Evolutionary conservation across 2,329 filamentous ascomycete genomes (phyloP).

Genomic region (Escovopsis sp.): DNA sequence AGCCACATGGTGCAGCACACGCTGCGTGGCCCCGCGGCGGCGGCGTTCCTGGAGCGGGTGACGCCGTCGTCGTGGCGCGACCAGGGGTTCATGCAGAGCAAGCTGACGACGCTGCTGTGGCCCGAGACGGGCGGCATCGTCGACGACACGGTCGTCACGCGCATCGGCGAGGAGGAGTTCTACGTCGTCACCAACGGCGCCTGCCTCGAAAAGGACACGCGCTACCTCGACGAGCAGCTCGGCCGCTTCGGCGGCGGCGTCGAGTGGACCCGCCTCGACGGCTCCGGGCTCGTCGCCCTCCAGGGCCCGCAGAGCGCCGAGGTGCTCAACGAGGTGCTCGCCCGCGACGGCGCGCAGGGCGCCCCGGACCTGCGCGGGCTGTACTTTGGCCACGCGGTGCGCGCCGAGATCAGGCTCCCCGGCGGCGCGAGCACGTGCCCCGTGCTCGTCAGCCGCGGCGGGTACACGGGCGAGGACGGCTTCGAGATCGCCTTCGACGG

Average conservation of each 20-base stretch:
- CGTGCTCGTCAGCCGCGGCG: slow-evolving; percentile 64
- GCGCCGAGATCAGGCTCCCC: slow-evolving; percentile 48
- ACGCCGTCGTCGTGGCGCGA: slow-evolving; percentile 60
- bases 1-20: slow-evolving; percentile 92
- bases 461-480: slow-evolving; percentile 95
- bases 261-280: slow-evolving; percentile 56
- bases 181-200: slow-evolving; percentile 95
- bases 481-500: slow-evolving; percentile 78
- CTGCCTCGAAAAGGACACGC: slow-evolving; percentile 76
- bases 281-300: slow-evolving; percentile 70
- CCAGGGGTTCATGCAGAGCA: slow-evolving; percentile 55
- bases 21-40: slow-evolving; percentile 66
- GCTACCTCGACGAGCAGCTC: slow-evolving; percentile 60
- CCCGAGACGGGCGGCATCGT: slow-evolving; percentile 76
- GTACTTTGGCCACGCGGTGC: slow-evolving; percentile 67
- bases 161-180: slow-evolving; percentile 58
- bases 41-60: slow-evolving; percentile 67
- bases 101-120: slow-evolving; percentile 72
- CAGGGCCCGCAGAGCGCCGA: slow-evolving; percentile 69
- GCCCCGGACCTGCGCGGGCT: slow-evolving; percentile 46
- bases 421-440: slow-evolving; percentile 29
- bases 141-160: slow-evolving; percentile 84
- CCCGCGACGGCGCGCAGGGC: slow-evolving; percentile 16
- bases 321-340: slow-evolving; percentile 51
- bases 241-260: slow-evolving; percentile 36